These are phyloP conservation scores for Phascolomyces articulosus DNA, from an alignment of 371 early-diverging fungal genomes.

Conservation along the genomic window DNA sequence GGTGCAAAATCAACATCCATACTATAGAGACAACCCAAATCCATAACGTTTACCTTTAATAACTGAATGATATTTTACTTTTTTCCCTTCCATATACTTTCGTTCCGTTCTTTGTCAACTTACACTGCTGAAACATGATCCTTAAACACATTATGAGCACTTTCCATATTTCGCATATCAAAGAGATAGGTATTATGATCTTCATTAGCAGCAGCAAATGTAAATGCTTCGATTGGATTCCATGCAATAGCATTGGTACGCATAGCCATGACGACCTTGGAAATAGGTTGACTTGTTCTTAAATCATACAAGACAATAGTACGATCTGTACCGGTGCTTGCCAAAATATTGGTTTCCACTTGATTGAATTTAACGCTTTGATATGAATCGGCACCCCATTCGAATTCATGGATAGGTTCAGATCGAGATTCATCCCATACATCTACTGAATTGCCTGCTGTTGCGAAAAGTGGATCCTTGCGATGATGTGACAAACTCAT, in stretches of 20 bases:
- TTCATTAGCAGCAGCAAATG: constrained; percentile 96
- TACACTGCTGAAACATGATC: constrained; percentile 98
- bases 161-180: constrained; percentile 94
- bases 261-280: constrained; percentile 79
- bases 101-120: constrained; percentile 22
- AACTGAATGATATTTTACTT: neutral
- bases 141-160: constrained; percentile 84
- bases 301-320: constrained; percentile 94
- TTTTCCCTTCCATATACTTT: neutral
- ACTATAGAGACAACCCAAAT: constrained; percentile 34
- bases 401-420: constrained; percentile 81
- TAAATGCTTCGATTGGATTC: constrained; percentile 98
- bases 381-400: constrained; percentile 95
- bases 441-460: constrained; percentile 82
- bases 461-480: constrained; percentile 81
- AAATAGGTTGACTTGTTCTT: constrained; percentile 80
- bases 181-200: constrained; percentile 96
- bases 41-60: too few relatives aligned
- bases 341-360: constrained; percentile 89
- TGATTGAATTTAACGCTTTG: constrained; percentile 93
- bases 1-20: constrained; percentile 97
- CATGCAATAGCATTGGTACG: constrained; percentile 94
- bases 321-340: constrained; percentile 91
- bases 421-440: constrained; percentile 93
- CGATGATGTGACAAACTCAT: constrained; percentile 87